phyloP scores from a whole-genome alignment of 345 rosid genomes.

The Populus ilicifolia region DNA sequence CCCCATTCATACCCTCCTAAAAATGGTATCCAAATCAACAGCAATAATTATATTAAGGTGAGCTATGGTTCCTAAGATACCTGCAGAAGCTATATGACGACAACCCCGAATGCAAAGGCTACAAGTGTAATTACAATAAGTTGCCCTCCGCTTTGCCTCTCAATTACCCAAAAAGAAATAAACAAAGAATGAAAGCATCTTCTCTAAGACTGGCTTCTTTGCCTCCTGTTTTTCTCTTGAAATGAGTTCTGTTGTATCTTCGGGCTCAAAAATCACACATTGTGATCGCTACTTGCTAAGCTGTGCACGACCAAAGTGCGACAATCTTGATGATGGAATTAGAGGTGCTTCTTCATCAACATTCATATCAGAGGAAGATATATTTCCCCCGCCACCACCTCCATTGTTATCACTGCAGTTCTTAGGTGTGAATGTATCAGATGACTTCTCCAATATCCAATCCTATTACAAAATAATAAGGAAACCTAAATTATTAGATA shows the following conservation, averaged over 20 bases:
- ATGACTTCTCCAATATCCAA: constrained; percentile 90
- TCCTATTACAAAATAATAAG: constrained; percentile 42
- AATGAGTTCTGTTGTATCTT: neutral
- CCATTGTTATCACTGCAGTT: constrained; percentile 37
- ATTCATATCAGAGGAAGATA: constrained; percentile 33
- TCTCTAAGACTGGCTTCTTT: neutral
- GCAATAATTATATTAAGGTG: neutral
- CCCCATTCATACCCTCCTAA: neutral
- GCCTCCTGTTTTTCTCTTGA: neutral
- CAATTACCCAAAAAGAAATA: neutral
- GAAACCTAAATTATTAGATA: neutral
- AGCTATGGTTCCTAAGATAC: constrained; percentile 8
- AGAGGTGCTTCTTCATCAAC: constrained; percentile 84
- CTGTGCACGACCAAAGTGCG: constrained; percentile 80
- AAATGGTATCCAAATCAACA: neutral
- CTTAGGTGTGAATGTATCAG: constrained; percentile 59
- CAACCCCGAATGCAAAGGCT: neutral
- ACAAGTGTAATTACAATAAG: constrained; percentile 11
- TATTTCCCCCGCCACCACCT: constrained; percentile 28
- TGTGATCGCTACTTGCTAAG: constrained; percentile 55
- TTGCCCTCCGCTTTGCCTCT: neutral
- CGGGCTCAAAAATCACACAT: constrained; percentile 22
- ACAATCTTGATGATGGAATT: constrained; percentile 64
- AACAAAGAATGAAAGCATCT: neutral
- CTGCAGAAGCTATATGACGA: neutral